A percentile compares a stretch with the other conserved stretches of the same genome.
These are phyloP conservation scores for Pseudogymnoascus destructans DNA, from an alignment of 2,329 filamentous ascomycete genomes.

Conservation along the genomic window DNA sequence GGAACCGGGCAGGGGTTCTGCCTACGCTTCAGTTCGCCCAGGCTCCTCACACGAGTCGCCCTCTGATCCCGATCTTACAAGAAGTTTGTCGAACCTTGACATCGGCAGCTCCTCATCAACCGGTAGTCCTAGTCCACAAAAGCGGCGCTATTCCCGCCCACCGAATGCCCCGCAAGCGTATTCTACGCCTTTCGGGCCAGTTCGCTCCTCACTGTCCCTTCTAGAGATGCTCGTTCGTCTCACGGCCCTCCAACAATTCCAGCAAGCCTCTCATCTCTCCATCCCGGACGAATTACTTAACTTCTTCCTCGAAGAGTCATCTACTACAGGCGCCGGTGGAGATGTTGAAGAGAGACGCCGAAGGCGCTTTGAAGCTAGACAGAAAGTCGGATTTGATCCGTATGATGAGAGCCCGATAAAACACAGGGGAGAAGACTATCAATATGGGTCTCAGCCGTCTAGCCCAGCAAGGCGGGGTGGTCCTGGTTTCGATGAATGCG, in stretches of 20 bases:
- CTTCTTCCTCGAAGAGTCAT: conserved; percentile 59
- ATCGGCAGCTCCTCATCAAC: conserved; percentile 18
- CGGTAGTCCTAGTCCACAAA: conserved; percentile 10
- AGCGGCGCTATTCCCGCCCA: not conserved
- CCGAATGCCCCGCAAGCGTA: not conserved
- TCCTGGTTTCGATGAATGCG: not conserved
- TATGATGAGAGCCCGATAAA: conserved; percentile 61
- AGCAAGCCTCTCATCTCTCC: conserved; percentile 57
- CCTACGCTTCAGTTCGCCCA: conserved; percentile 17
- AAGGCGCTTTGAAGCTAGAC: conserved; percentile 44
- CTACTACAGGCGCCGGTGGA: conserved; percentile 50
- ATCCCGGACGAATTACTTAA: conserved; percentile 61
- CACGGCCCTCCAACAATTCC: conserved; percentile 60
- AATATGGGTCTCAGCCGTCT: conserved; percentile 20
- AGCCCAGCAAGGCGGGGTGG: not conserved
- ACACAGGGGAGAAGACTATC: conserved; percentile 47
- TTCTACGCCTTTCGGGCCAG: conserved; percentile 34
- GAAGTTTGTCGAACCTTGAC: conserved; percentile 18
- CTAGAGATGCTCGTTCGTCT: conserved; percentile 62
- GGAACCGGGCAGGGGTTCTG: conserved; percentile 18
- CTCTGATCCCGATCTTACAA: conserved; percentile 12
- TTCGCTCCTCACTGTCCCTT: conserved; percentile 56
- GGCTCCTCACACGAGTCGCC: conserved; percentile 15
- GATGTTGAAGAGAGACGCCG: conserved; percentile 47
- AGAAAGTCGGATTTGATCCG: conserved; percentile 55